A percentile compares a stretch with the other conserved stretches of the same genome.
Conservation (phyloP, 1,284 basidiomycete genomes). For the Ganoderma lucidum region DNA sequence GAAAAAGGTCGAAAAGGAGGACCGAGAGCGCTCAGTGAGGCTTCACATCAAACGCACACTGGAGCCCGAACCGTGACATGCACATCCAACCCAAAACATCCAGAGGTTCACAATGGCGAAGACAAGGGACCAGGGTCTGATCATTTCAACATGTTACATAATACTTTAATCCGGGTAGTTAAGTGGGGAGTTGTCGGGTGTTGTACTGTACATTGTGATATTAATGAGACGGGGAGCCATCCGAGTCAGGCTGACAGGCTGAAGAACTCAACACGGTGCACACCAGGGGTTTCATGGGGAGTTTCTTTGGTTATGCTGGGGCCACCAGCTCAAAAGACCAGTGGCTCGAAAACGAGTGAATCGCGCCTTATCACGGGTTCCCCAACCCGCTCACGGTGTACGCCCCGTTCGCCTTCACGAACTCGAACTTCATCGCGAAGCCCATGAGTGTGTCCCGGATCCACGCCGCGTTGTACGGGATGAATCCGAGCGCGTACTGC, state of each 20-base stretch:
- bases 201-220: background rate
- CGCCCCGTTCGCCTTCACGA: conserved; percentile 33
- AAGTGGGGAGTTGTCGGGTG: background rate
- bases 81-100: no score
- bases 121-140: no score
- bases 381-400: conserved; percentile 40
- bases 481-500: conserved; percentile 32
- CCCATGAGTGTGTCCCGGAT: conserved; percentile 36
- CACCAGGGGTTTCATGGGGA: background rate
- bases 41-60: no score
- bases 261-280: no score
- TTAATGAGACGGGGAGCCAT: no score
- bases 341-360: background rate
- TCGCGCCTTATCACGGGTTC: conserved; percentile 17
- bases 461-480: conserved; percentile 35
- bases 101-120: no score
- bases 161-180: background rate
- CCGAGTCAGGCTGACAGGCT: no score
- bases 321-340: background rate
- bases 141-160: background rate
- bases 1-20: no score
- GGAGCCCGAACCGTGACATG: no score
- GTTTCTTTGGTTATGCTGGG: background rate
- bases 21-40: no score
- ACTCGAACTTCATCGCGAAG: conserved; percentile 31